These are phyloP conservation scores for Pisolithus orientalis DNA, from an alignment of 768 basidiomycete genomes.

Conservation along the genomic window DNA sequence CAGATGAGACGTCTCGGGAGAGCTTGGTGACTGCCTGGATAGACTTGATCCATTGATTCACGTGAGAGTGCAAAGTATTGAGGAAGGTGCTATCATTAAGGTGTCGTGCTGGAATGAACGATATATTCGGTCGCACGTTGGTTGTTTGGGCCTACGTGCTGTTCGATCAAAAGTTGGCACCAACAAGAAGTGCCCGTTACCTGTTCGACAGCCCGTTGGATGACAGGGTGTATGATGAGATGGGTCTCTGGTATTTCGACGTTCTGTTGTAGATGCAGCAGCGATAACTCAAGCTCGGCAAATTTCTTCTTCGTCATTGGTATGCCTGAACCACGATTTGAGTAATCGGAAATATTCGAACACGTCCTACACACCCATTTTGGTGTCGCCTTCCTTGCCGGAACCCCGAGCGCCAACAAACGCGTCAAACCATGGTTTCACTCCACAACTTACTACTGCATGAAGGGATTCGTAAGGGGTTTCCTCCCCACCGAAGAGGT, in stretches of 20 bases:
- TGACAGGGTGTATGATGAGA: slow-evolving; percentile 83
- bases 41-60: slow-evolving; percentile 97
- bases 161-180: slow-evolving; percentile 22
- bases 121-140: slow-evolving; percentile 64
- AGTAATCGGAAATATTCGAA: background rate
- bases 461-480: slow-evolving; percentile 95
- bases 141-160: slow-evolving; percentile 37
- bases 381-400: slow-evolving; percentile 71
- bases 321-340: slow-evolving; percentile 47
- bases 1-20: slow-evolving; percentile 86
- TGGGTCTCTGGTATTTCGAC: slow-evolving; percentile 98
- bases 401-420: slow-evolving; percentile 82
- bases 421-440: slow-evolving; percentile 98
- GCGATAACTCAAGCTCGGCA: slow-evolving; percentile 90
- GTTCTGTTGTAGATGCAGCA: slow-evolving; percentile 95
- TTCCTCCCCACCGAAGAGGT: slow-evolving; percentile 82
- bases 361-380: slow-evolving; percentile 56
- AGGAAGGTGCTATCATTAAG: slow-evolving; percentile 88
- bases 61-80: slow-evolving; percentile 87
- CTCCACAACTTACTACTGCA: slow-evolving; percentile 89
- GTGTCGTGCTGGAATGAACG: slow-evolving; percentile 63
- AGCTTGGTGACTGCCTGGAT: slow-evolving; percentile 96
- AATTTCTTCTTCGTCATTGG: slow-evolving; percentile 99
- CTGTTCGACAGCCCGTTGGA: slow-evolving; percentile 83
- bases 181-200: slow-evolving; percentile 25